These are phyloP conservation scores for Schizothecium vesticola DNA, from an alignment of 495 filamentous ascomycete species.

Conservation along the genomic window DNA sequence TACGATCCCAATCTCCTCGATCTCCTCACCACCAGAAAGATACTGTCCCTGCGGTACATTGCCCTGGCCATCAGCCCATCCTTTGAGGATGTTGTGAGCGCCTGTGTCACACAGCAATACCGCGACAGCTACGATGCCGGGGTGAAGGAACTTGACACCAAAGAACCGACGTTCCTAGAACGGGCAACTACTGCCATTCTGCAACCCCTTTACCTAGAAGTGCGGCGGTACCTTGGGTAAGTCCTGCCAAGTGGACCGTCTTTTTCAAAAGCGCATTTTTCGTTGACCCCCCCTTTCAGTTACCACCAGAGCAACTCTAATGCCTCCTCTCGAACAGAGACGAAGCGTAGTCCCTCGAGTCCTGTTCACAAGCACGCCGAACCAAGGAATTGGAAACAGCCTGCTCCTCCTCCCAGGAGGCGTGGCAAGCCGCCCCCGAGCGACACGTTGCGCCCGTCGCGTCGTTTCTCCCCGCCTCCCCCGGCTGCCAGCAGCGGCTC, in stretches of 20 bases:
- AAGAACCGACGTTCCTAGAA: not conserved
- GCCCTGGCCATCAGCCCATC: not conserved
- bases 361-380: not conserved
- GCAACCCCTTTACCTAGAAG: slow-evolving; percentile 8
- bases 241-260: not conserved
- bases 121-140: slow-evolving; percentile 2
- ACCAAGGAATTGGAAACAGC: not conserved
- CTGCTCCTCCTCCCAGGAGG: not conserved
- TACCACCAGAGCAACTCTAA: not conserved
- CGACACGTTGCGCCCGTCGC: not conserved
- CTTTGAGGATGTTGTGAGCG: slow-evolving; percentile 10
- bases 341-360: not conserved
- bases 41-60: slow-evolving; percentile 6
- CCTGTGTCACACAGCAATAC: slow-evolving; percentile 15
- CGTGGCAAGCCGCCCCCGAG: not conserved
- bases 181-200: slow-evolving; percentile 4
- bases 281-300: not conserved
- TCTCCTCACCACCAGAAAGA: slow-evolving; percentile 6
- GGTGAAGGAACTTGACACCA: slow-evolving; percentile 6
- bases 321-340: not conserved
- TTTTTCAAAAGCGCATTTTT: not conserved
- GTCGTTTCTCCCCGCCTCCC: not conserved
- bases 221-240: slow-evolving; percentile 4
- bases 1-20: slow-evolving; percentile 3
- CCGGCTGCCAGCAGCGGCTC: not conserved